Evolutionary conservation across 169 alveolate species (phyloP).

Genomic region (Plasmodium chabaudi): DNA sequence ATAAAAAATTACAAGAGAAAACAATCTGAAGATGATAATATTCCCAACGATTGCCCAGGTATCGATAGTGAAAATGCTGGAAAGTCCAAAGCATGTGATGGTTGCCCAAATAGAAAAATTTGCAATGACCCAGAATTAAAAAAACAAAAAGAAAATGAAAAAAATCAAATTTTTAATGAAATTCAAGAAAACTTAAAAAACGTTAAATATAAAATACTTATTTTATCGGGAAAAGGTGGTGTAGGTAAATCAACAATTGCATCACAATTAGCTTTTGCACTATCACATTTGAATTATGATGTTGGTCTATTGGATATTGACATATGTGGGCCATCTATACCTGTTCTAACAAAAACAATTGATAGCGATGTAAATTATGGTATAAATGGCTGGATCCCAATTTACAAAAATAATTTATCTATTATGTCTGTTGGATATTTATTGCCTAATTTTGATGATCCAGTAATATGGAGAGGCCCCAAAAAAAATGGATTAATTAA

Average conservation of each 20-base stretch:
- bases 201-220: conserved; percentile 91
- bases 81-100: conserved; percentile 95
- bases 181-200: conserved; percentile 88
- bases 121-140: conserved; percentile 95
- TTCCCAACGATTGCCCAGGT: conserved; percentile 87
- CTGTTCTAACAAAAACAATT: conserved; percentile 94
- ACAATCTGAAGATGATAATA: background rate
- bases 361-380: conserved; percentile 95
- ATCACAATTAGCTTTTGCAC: conserved; percentile 92
- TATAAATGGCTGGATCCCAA: conserved; percentile 98
- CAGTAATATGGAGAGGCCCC: conserved; percentile 99
- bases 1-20: background rate
- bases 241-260: conserved; percentile 99
- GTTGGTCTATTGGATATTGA: conserved; percentile 98
- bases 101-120: conserved; percentile 96
- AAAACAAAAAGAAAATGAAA: conserved; percentile 66
- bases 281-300: conserved; percentile 85
- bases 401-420: conserved; percentile 94
- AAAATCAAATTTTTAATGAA: conserved; percentile 81
- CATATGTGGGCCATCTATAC: conserved; percentile 99
- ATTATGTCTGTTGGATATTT: conserved; percentile 98
- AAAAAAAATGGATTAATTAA: conserved; percentile 95
- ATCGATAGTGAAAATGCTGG: conserved; percentile 88
- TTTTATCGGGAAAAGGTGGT: conserved; percentile 99
- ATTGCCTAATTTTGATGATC: conserved; percentile 94